Base-by-base conservation (phyloP, 2,329 filamentous ascomycete genomes). In the Alternaria infectoria region DNA sequence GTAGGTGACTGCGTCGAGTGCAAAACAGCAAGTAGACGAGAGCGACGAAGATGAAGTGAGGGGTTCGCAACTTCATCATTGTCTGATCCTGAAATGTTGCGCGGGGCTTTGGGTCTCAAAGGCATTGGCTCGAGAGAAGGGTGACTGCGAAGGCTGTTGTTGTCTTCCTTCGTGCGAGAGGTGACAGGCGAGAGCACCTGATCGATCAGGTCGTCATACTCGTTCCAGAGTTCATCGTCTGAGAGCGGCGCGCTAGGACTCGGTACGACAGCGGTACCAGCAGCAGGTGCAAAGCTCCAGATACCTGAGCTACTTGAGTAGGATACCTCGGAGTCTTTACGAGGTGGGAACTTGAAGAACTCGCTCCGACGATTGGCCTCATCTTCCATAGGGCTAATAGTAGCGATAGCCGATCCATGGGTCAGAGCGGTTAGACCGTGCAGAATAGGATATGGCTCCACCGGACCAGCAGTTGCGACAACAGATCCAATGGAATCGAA, bases 201-300 rank as follows among this genome's bases (percentile, higher is more conserved):
- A 56, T 92, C 91, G 57, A 97, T 87, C 12, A 97, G 83, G 71
- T 97, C 95, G 69, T 98, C 90, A 75, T 96, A 97, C 79, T 97
- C 95, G 55, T 94, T 90, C 95, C 95, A 98, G 2, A 97, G 87
- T 75, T 97, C 95, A 71, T 97, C 95, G 68, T 96, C 92, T 1
- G 83, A 88, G 5, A 90, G 85, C 0, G 88, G 89, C 5, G 89
- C 88, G 47, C 83, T 84, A 2, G 87, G 84, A 4, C 83, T 81
- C 0, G 91, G 91, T 21, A 91, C 83, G 3, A 93, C 81, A 7
- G 91, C 90, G 15, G 89, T 91, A 11, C 75, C 73, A 40, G 65
- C 67, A 4, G 89, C 88, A 6, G 86, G 86, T 12, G 85, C 84
- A 52, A 82, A 89, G 59, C 86, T 88, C 54, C 85, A 82, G 13